Evolutionary conservation across 768 basidiomycete genomes (phyloP).

Genomic region (Trichaptum fuscoviolaceum): DNA sequence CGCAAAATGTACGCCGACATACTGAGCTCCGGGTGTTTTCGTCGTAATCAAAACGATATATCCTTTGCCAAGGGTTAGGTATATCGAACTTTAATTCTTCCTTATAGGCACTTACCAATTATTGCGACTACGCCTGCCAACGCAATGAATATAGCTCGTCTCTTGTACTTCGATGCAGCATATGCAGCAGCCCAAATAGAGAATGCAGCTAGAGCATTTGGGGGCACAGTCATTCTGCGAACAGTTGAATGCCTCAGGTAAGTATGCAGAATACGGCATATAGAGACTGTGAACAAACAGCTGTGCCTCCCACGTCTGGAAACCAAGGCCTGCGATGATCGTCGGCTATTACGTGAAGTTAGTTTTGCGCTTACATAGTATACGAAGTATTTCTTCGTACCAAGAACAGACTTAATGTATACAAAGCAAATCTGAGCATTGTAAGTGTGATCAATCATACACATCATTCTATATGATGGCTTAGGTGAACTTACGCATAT

Average conservation of each 20-base stretch:
- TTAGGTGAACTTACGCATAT: constrained; percentile 30
- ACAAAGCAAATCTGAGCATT: constrained; percentile 37
- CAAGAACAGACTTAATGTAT: constrained; percentile 55
- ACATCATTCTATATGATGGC: neutral
- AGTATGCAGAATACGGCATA: neutral
- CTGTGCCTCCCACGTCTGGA: constrained; percentile 55
- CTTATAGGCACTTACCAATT: constrained; percentile 31
- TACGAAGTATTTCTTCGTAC: constrained; percentile 25
- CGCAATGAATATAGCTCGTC: constrained; percentile 50
- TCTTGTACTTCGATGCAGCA: constrained; percentile 40
- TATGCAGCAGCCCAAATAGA: constrained; percentile 48
- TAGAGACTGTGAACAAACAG: constrained; percentile 26
- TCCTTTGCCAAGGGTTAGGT: constrained; percentile 26
- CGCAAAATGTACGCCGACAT: constrained; percentile 51
- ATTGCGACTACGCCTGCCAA: constrained; percentile 43
- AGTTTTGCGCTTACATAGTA: neutral
- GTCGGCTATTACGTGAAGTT: constrained; percentile 37
- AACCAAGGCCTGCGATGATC: constrained; percentile 54
- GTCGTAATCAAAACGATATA: constrained; percentile 52
- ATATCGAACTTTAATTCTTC: neutral
- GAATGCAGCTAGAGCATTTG: constrained; percentile 45
- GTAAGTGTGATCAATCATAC: neutral
- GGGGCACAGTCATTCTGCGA: constrained; percentile 52
- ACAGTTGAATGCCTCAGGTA: neutral
- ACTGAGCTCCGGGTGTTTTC: constrained; percentile 45